Conservation (phyloP, 768 basidiomycete genomes). For the Terana coerulea region DNA sequence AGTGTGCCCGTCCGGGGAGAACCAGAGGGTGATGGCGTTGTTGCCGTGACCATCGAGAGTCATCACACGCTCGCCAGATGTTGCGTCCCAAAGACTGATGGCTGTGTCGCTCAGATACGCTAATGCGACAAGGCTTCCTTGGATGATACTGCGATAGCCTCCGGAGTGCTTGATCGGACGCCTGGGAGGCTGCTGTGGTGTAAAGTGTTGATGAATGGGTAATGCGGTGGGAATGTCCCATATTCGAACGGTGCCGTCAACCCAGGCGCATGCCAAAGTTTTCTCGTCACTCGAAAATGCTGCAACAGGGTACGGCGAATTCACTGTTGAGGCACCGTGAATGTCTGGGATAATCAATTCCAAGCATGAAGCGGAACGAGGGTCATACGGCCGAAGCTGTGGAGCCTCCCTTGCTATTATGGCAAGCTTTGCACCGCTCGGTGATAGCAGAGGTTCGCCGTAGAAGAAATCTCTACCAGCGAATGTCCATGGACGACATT, state of each 20-base stretch:
- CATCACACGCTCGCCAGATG: not conserved
- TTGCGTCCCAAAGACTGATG: slow-evolving; percentile 14
- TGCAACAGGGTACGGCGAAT: not conserved
- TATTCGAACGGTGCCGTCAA: slow-evolving; percentile 9
- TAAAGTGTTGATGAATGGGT: not conserved
- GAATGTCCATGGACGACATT: too few relatives aligned
- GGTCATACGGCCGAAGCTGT: too few relatives aligned
- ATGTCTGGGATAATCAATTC: too few relatives aligned
- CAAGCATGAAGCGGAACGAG: too few relatives aligned
- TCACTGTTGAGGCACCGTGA: too few relatives aligned
- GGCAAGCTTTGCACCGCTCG: too few relatives aligned
- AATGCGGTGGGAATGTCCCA: slow-evolving; percentile 13
- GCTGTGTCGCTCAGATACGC: slow-evolving; percentile 9
- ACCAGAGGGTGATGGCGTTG: not conserved
- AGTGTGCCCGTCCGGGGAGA: slow-evolving; percentile 1
- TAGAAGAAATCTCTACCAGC: too few relatives aligned
- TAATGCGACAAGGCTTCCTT: slow-evolving; percentile 10
- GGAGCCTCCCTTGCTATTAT: too few relatives aligned
- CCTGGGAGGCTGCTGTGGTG: slow-evolving; percentile 14
- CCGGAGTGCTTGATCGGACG: too few relatives aligned
- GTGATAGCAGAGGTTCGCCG: too few relatives aligned
- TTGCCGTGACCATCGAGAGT: not conserved
- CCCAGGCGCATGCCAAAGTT: slow-evolving; percentile 9
- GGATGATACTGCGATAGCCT: too few relatives aligned
- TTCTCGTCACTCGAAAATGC: not conserved